Conservation (phyloP, 2,329 filamentous ascomycete genomes). For the Talaromyces islandicus region DNA sequence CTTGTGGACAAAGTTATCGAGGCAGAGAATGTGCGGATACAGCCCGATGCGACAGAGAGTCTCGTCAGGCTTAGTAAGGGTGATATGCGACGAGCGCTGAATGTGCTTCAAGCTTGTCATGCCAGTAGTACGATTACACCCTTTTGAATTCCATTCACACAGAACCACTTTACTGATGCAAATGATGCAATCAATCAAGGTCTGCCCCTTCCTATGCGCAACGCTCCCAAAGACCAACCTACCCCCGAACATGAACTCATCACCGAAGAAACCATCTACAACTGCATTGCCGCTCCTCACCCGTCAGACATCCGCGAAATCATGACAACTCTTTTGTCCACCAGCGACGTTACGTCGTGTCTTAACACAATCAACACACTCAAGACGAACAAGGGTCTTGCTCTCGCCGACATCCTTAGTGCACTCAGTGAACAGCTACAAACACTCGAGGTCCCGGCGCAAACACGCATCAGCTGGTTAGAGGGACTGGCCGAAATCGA, state of each 20-base stretch:
- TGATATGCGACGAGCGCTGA: constrained; percentile 91
- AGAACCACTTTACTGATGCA: constrained; percentile 4
- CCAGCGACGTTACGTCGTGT: constrained; percentile 82
- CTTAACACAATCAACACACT: constrained; percentile 81
- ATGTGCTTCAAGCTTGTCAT: constrained; percentile 94
- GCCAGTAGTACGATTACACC: constrained; percentile 64
- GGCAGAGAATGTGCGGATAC: constrained; percentile 80
- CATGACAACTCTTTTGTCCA: constrained; percentile 73
- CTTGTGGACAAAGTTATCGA: constrained; percentile 86
- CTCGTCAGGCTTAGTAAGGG: constrained; percentile 85
- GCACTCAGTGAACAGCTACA: constrained; percentile 75
- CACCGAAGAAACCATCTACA: constrained; percentile 88
- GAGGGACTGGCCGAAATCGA: constrained; percentile 89
- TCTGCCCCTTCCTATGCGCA: constrained; percentile 59
- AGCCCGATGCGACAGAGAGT: constrained; percentile 71
- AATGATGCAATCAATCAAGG: constrained; percentile 46
- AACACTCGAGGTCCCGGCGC: constrained; percentile 74
- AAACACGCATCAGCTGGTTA: constrained; percentile 87
- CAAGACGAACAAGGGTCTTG: constrained; percentile 78
- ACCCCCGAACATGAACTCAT: constrained; percentile 71
- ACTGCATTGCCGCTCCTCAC: constrained; percentile 92
- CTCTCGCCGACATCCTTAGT: constrained; percentile 88
- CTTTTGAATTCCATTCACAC: not conserved
- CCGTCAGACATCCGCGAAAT: constrained; percentile 84
- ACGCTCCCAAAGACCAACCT: constrained; percentile 53